phyloP scores from a whole-genome alignment of 164 flowering plant species.

The Litsea cubeba region DNA sequence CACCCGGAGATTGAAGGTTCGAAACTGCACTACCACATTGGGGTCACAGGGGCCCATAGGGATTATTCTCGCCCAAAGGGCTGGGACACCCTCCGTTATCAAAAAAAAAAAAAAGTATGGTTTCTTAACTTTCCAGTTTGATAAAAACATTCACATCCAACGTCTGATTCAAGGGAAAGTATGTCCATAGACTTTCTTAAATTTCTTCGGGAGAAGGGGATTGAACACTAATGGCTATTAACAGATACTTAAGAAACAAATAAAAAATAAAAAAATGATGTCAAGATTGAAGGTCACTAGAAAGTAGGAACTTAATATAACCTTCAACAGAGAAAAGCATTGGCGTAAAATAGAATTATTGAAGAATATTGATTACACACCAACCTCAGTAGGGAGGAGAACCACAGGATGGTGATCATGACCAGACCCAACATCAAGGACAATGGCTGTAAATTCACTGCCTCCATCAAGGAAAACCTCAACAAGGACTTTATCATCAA shows the following conservation, averaged over 20 bases:
- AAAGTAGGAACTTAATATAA: background rate
- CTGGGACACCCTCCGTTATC: too few species aligned
- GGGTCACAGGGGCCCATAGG: too few species aligned
- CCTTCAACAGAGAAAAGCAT: background rate
- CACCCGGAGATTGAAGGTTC: too few species aligned
- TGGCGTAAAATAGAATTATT: background rate
- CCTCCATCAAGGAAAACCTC: slow-evolving; percentile 88
- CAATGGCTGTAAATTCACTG: slow-evolving; percentile 81
- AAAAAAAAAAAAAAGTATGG: too few species aligned
- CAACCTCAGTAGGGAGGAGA: slow-evolving; percentile 80
- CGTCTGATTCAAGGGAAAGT: too few species aligned
- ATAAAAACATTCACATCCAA: too few species aligned
- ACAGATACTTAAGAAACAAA: background rate
- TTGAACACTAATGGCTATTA: background rate
- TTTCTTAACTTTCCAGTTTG: too few species aligned
- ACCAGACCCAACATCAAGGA: slow-evolving; percentile 83
- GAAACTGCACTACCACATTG: too few species aligned
- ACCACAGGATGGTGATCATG: slow-evolving; percentile 62
- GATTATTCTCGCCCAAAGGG: too few species aligned
- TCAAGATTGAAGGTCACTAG: background rate
- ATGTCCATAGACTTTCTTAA: too few species aligned
- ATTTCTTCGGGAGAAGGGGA: too few species aligned
- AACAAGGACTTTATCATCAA: slow-evolving; percentile 72
- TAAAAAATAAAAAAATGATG: background rate
- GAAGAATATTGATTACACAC: too few species aligned